Evolutionary conservation across 192 early-diverging fungal species (phyloP).

Genomic region (Backusella macrospora): DNA sequence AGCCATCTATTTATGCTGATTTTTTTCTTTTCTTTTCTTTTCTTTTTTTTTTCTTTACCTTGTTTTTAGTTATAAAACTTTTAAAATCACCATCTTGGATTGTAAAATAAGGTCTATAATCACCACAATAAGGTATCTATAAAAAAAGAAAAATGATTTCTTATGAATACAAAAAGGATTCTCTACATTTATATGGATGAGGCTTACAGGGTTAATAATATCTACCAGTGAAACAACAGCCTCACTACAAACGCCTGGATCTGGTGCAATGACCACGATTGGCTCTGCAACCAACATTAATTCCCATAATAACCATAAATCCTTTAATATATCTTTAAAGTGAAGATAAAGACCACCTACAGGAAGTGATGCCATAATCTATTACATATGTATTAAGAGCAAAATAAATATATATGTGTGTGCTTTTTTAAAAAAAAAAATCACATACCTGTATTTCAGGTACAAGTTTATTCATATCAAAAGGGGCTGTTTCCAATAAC

Average conservation of each 20-base stretch:
- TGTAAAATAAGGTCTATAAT: conserved; percentile 96
- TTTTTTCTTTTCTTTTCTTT: not conserved
- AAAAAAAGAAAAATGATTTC: not conserved
- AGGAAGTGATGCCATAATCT: conserved; percentile 68
- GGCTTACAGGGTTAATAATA: conserved; percentile 85
- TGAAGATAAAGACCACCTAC: conserved; percentile 72
- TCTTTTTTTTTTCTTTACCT: conserved; percentile 44
- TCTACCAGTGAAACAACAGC: conserved; percentile 88
- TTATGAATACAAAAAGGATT: not conserved
- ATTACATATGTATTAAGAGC: not conserved
- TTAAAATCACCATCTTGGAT: conserved; percentile 95
- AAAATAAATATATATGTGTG: too few species aligned
- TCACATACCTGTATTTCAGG: conserved; percentile 61
- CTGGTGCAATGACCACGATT: conserved; percentile 86
- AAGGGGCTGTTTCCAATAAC: conserved; percentile 71
- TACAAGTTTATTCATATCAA: conserved; percentile 66
- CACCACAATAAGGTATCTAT: conserved; percentile 92
- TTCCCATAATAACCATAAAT: conserved; percentile 94
- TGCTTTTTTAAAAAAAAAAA: too few species aligned
- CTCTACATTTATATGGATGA: not conserved
- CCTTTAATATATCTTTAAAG: conserved; percentile 80
- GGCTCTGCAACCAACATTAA: conserved; percentile 90
- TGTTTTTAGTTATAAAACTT: conserved; percentile 58
- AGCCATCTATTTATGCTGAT: not conserved
- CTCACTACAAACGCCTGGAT: conserved; percentile 83